Evolutionary conservation across 371 early-diverging fungal species (phyloP), one percentile per base, ranked within the genome.

Genomic region (Mucor velutinosus): DNA sequence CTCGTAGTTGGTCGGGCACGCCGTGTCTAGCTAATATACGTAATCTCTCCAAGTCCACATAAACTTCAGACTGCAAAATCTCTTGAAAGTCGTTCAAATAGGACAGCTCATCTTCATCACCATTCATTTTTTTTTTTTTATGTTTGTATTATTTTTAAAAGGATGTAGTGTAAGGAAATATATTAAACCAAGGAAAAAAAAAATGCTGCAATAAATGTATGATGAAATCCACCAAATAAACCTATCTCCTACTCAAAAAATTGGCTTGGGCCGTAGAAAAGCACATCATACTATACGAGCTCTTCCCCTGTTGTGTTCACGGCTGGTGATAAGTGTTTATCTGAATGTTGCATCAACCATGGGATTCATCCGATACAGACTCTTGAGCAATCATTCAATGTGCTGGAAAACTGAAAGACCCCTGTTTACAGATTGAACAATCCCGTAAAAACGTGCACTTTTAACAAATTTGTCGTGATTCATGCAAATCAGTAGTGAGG

Each of bases 11-110:
- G 60, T 87, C 83, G 8, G 97, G 95, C 65, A 96, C 80, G n/a
- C 97, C 97, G 76, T 94, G 91, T 58, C 92, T 86, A 5, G 95
- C 92, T 47, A 88, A 81, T 60, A 90, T 87, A 56, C 94, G 82
- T 64, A 97, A 83, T 79, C 90, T 89, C 67, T 92, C 92, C 37
- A 96, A 77, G 69, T 96, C 97, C 59, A 97, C 89, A 72, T 89
- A 89, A 19, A 93, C 93, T 76, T 96, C 96, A 17, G 96, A 90
- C 75, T 91, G 90, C 45, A 97, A 81, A 37, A 95, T 87, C 59
- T 95, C 94, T 68, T 83, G 76, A 75, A 92, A 94, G 69, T 95
- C 95, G 62, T 87, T 88, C 14, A 89, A 76, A 25, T 86, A 85
- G 53, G 87, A 80, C 61, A 74, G 70, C 27, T 82, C 74, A 53